Evolutionary conservation across 2,329 filamentous ascomycete species (phyloP).

Genomic region (Corynespora cassiicola): DNA sequence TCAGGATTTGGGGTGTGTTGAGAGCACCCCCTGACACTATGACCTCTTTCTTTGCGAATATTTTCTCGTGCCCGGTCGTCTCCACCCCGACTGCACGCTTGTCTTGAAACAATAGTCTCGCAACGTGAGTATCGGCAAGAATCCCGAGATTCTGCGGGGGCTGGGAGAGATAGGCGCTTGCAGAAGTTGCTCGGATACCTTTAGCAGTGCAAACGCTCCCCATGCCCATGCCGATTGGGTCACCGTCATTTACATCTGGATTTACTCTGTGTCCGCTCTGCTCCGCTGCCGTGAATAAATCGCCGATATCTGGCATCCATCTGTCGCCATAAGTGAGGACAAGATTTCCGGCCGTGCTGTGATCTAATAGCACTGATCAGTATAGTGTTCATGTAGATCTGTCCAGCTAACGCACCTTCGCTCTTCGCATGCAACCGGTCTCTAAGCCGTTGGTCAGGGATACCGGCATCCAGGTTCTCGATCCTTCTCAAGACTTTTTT

Average conservation of each 20-base stretch:
- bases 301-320: constrained; percentile 59
- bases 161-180: constrained; percentile 54
- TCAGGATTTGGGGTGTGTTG: constrained; percentile 68
- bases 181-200: constrained; percentile 59
- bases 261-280: constrained; percentile 59
- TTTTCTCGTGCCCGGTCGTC: constrained; percentile 1
- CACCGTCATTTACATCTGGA: constrained; percentile 64
- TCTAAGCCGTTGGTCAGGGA: constrained; percentile 26
- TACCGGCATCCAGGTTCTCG: constrained; percentile 56
- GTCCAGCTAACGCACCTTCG: too few relatives aligned
- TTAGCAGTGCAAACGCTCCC: constrained; percentile 57
- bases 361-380: too few relatives aligned
- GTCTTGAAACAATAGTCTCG: neutral
- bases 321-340: constrained; percentile 56
- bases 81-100: constrained; percentile 10
- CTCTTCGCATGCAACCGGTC: constrained; percentile 54
- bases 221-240: constrained; percentile 63
- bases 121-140: constrained; percentile 52
- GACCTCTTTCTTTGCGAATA: constrained; percentile 16
- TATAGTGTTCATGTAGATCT: too few relatives aligned
- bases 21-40: constrained; percentile 55
- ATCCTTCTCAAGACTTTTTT: constrained; percentile 57
- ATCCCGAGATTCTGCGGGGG: constrained; percentile 59
- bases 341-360: constrained; percentile 57
- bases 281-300: constrained; percentile 51